Evolutionary conservation across 2,329 filamentous ascomycete species (phyloP).

Genomic region (Trichophyton mentagrophytes): DNA sequence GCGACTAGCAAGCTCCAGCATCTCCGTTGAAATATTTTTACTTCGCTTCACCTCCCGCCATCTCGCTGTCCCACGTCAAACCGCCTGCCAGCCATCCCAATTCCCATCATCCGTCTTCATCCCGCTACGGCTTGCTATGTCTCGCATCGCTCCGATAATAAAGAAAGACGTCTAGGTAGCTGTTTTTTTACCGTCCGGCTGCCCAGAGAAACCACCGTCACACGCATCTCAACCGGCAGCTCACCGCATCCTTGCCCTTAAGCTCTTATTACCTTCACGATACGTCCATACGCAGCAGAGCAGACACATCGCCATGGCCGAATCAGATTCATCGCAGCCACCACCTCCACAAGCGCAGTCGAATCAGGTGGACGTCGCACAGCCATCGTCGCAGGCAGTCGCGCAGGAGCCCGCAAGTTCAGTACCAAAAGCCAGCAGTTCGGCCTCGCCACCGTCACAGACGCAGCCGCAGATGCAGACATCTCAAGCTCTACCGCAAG

Average conservation of each 20-base stretch:
- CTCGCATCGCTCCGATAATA: too few species aligned
- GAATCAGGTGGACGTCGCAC: conserved; percentile 10
- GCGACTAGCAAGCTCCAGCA: too few species aligned
- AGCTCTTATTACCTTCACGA: conserved; percentile 4
- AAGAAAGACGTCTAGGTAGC: too few species aligned
- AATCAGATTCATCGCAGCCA: conserved; percentile 18
- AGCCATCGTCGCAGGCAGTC: conserved; percentile 15
- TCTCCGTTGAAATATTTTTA: too few species aligned
- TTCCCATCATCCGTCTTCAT: too few species aligned
- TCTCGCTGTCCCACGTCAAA: too few species aligned
- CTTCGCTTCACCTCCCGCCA: too few species aligned
- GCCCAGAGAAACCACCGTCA: too few species aligned
- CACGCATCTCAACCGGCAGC: background rate
- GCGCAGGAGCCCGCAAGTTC: conserved; percentile 14
- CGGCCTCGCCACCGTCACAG: conserved; percentile 10
- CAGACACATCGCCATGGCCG: conserved; percentile 22
- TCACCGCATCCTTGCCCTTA: conserved; percentile 13
- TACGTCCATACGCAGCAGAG: background rate
- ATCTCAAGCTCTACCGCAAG: background rate
- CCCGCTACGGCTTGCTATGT: too few species aligned
- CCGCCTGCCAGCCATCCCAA: too few species aligned
- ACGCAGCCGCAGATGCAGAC: background rate
- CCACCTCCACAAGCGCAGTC: conserved; percentile 13
- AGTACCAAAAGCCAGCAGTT: conserved; percentile 8
- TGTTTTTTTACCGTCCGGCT: too few species aligned